These are phyloP conservation scores for Penicillium goetzii DNA, from an alignment of 495 filamentous ascomycete species.

Conservation along the genomic window DNA sequence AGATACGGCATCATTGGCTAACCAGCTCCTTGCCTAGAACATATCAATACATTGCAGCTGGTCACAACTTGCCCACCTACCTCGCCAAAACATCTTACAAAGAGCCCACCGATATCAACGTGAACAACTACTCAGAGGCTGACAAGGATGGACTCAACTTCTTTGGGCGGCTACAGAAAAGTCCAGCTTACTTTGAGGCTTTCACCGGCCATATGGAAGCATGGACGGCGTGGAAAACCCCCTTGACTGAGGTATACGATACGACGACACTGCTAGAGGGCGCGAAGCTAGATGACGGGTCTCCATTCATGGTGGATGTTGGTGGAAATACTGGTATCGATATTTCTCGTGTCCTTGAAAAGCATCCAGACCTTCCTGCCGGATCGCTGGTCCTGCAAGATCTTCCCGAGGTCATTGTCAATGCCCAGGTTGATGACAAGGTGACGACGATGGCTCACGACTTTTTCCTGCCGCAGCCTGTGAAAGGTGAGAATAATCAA, in stretches of 20 bases:
- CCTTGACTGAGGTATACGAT: not conserved
- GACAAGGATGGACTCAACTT: slow-evolving; percentile 1
- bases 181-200: not conserved
- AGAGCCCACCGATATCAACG: not conserved
- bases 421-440: not conserved
- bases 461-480: slow-evolving; percentile 1
- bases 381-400: not conserved
- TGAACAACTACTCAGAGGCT: not conserved
- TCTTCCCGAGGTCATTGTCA: not conserved
- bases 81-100: not conserved
- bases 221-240: not conserved
- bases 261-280: not conserved
- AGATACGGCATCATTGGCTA: not conserved
- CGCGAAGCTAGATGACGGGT: not conserved
- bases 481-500: not conserved
- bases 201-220: not conserved
- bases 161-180: not conserved
- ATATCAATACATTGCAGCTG: not conserved
- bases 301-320: not conserved
- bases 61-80: not conserved
- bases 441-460: not conserved
- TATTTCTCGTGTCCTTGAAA: not conserved
- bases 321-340: not conserved
- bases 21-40: not conserved
- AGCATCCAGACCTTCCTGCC: not conserved